Evolutionary conservation across 306 rosid species (phyloP).

Genomic region (Senna tora): DNA sequence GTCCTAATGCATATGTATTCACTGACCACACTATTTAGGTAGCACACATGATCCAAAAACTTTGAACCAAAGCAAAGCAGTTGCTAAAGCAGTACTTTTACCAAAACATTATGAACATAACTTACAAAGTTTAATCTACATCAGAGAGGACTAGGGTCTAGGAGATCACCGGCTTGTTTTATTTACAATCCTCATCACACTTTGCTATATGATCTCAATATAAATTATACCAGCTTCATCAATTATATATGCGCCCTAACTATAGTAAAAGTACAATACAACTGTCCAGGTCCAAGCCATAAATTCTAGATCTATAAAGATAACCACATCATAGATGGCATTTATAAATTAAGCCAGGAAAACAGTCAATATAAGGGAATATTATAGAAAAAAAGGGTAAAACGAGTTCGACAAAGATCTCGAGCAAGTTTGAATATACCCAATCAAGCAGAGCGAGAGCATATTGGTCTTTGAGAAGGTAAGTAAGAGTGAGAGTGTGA

Average conservation of each 20-base stretch:
- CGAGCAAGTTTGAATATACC: constrained; percentile 23
- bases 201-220: neutral
- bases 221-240: neutral
- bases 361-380: constrained; percentile 10
- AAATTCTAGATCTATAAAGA: constrained; percentile 43
- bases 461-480: neutral
- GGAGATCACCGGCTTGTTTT: constrained; percentile 28
- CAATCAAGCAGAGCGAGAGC: constrained; percentile 4
- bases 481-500: neutral
- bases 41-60: neutral
- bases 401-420: constrained; percentile 38
- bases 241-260: constrained; percentile 21
- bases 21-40: neutral
- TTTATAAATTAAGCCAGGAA: constrained; percentile 22
- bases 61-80: neutral
- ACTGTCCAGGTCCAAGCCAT: constrained; percentile 20
- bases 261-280: constrained; percentile 22
- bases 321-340: constrained; percentile 11
- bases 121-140: neutral
- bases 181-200: constrained; percentile 25
- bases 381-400: neutral
- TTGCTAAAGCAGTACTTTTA: neutral
- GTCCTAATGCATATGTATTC: neutral
- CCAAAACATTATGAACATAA: neutral
- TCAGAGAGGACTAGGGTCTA: neutral